Evolutionary conservation across 2,329 filamentous ascomycete genomes (phyloP).

Genomic region (Paecilomyces sp.): DNA sequence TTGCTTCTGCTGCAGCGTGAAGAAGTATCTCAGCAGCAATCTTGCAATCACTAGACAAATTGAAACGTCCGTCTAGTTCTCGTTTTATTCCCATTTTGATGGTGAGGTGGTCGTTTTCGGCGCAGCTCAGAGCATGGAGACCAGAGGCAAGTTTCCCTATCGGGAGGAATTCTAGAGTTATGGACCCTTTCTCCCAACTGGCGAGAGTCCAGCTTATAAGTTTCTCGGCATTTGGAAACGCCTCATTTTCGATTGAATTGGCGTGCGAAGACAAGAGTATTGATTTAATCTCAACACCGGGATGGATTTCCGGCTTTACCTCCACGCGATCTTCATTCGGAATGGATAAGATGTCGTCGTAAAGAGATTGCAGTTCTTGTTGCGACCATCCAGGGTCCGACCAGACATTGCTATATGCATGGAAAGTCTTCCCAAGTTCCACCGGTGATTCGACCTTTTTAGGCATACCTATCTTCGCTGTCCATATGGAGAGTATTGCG

Average conservation of each 20-base stretch:
- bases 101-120: conserved; percentile 15
- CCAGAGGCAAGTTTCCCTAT: conserved; percentile 22
- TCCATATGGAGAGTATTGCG: conserved; percentile 42
- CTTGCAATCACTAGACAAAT: conserved; percentile 28
- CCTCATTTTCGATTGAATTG: conserved; percentile 29
- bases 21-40: conserved; percentile 32
- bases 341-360: conserved; percentile 34
- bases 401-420: conserved; percentile 39
- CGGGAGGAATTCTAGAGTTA: conserved; percentile 29
- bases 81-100: conserved; percentile 26
- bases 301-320: conserved; percentile 33
- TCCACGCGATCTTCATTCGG: conserved; percentile 36
- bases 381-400: conserved; percentile 43
- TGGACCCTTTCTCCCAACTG: conserved; percentile 23
- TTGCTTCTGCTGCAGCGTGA: conserved; percentile 28
- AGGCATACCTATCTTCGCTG: conserved; percentile 43
- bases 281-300: conserved; percentile 38
- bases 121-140: conserved; percentile 29
- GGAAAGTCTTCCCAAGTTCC: conserved; percentile 28
- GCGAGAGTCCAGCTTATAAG: conserved; percentile 27
- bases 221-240: conserved; percentile 36
- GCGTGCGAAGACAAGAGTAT: conserved; percentile 32
- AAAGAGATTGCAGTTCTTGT: conserved; percentile 43
- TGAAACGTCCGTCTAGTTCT: conserved; percentile 20
- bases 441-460: conserved; percentile 29